phyloP scores from a whole-genome alignment of 1,284 basidiomycete species.

The Pascua guehoae region DNA sequence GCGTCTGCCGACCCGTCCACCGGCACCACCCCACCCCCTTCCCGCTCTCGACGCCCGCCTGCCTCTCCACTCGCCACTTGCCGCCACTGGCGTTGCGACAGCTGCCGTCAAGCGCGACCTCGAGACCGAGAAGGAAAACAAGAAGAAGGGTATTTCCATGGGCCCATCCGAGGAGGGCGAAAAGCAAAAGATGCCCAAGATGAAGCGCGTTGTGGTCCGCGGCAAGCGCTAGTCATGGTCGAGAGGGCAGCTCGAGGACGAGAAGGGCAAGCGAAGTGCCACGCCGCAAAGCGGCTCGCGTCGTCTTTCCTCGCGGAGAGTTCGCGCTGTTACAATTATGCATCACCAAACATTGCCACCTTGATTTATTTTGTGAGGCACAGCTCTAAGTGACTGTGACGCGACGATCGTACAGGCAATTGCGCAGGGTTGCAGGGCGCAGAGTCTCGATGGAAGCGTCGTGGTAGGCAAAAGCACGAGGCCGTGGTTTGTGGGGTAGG shows the following conservation, averaged over 20 bases:
- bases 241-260: not conserved
- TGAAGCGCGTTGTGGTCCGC: constrained; percentile 44
- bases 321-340: constrained; percentile 23
- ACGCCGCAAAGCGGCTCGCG: not conserved
- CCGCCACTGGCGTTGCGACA: constrained; percentile 45
- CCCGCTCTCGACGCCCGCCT: constrained; percentile 44
- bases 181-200: constrained; percentile 38
- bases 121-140: constrained; percentile 46
- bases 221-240: constrained; percentile 31
- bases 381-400: no score
- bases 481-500: no score
- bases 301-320: constrained; percentile 23
- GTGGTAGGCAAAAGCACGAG: no score
- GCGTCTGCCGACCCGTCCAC: constrained; percentile 30
- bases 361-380: not conserved
- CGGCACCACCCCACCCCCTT: constrained; percentile 36
- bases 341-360: constrained; percentile 20
- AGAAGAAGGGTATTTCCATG: constrained; percentile 38
- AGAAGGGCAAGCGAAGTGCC: not conserved
- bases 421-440: no score
- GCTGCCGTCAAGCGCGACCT: constrained; percentile 44
- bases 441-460: no score
- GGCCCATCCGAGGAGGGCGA: constrained; percentile 18
- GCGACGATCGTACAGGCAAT: no score
- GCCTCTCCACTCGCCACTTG: constrained; percentile 44